Evolutionary conservation across 2,329 filamentous ascomycete species (phyloP).

Genomic region (Byssoonygena ceratinophila): DNA sequence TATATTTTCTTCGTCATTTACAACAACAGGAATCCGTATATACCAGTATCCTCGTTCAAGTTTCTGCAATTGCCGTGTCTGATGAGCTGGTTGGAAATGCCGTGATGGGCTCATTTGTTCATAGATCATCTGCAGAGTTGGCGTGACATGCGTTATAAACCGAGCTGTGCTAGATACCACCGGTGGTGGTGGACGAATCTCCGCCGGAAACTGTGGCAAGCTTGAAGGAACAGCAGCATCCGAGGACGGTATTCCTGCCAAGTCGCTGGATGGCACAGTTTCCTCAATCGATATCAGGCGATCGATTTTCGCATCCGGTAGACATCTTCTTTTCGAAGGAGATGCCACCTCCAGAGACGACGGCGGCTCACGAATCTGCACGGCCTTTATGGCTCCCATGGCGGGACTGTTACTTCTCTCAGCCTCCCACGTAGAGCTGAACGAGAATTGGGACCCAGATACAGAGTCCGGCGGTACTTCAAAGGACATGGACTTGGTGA

Average conservation of each 20-base stretch:
- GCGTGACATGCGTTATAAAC: conserved; percentile 49
- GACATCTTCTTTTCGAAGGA: conserved; percentile 2
- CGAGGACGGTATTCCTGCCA: background rate
- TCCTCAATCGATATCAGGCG: background rate
- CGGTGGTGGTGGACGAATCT: conserved; percentile 48
- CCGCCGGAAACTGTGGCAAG: conserved; percentile 23
- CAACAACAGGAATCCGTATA: conserved; percentile 50
- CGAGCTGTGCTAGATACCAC: conserved; percentile 33
- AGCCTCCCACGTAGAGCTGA: conserved; percentile 8
- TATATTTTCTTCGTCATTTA: background rate
- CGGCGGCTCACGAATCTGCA: background rate
- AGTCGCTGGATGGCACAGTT: background rate
- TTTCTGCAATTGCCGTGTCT: conserved; percentile 41
- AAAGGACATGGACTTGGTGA: background rate
- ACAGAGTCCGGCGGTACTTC: background rate
- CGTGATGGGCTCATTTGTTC: conserved; percentile 37
- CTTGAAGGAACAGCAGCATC: background rate
- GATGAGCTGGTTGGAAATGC: conserved; percentile 43
- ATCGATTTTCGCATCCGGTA: background rate
- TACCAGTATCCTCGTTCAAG: conserved; percentile 73
- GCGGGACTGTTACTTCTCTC: conserved; percentile 10
- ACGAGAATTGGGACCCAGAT: background rate
- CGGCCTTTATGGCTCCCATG: background rate
- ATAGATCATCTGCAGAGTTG: conserved; percentile 44
- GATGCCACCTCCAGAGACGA: background rate